Conservation (phyloP, 257 asterid species). For the Solanum bulbocastanum region DNA sequence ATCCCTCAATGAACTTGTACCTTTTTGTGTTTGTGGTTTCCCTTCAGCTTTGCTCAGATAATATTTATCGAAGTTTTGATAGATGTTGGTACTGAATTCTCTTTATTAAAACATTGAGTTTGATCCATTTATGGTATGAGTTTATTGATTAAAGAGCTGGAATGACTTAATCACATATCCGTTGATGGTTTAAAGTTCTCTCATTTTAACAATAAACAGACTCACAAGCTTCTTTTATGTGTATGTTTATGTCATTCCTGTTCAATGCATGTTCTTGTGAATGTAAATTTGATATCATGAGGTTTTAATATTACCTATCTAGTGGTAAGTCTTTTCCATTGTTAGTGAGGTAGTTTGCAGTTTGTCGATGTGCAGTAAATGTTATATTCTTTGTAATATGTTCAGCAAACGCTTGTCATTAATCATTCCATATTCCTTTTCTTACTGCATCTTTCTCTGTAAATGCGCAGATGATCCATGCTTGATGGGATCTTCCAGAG, state of each 20-base stretch:
- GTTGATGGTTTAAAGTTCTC: neutral
- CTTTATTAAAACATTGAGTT: neutral
- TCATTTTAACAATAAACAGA: neutral
- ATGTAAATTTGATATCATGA: neutral
- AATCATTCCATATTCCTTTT: neutral
- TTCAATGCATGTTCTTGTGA: neutral
- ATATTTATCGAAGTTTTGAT: neutral
- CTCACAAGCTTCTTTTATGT: neutral
- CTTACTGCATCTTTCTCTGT: neutral
- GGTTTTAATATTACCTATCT: neutral
- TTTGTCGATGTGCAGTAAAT: neutral
- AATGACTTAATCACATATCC: neutral
- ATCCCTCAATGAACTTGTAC: neutral
- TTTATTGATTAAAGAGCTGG: neutral
- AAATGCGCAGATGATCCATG: conserved; percentile 52
- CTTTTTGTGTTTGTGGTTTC: neutral
- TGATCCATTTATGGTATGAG: neutral
- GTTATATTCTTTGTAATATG: neutral
- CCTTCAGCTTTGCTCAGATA: neutral
- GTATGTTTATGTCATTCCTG: neutral
- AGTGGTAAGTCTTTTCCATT: neutral
- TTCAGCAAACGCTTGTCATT: neutral
- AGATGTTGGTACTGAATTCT: neutral
- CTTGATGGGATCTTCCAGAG: conserved; percentile 20
- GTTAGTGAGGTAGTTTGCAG: neutral